phyloP scores from a whole-genome alignment of 352 stramenopile genomes.

The Pythium dissimile region DNA sequence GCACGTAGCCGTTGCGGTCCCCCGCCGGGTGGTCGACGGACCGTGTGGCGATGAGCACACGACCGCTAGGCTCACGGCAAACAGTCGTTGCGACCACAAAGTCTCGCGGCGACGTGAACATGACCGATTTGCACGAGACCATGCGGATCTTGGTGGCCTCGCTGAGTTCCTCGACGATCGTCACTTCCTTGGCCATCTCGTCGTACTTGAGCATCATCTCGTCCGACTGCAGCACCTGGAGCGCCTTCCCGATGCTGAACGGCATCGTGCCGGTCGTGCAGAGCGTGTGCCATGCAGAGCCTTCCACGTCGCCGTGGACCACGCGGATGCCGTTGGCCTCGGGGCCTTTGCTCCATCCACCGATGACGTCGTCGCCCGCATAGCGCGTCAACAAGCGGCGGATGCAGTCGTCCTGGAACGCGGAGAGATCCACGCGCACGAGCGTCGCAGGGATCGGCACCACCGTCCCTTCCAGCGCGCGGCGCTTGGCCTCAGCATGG shows the following conservation, averaged over 20 bases:
- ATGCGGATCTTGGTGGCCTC: conserved; percentile 57
- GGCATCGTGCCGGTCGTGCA: conserved; percentile 52
- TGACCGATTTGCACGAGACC: conserved; percentile 54
- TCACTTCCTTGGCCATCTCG: conserved; percentile 71
- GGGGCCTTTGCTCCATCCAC: conserved; percentile 58
- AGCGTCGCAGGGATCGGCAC: conserved; percentile 47
- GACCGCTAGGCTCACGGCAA: conserved; percentile 37
- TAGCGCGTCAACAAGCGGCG: conserved; percentile 52
- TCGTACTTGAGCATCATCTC: conserved; percentile 68
- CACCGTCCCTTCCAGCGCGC: conserved; percentile 26
- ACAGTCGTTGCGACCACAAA: conserved; percentile 64
- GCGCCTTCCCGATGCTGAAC: conserved; percentile 48
- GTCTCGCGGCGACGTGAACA: conserved; percentile 69
- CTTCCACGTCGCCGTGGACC: conserved; percentile 54
- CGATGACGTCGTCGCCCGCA: conserved; percentile 49
- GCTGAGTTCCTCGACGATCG: conserved; percentile 51
- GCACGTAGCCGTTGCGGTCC: conserved; percentile 28
- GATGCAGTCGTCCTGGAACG: conserved; percentile 57
- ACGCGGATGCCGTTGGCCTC: conserved; percentile 65
- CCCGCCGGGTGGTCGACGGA: conserved; percentile 52
- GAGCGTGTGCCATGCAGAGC: conserved; percentile 69
- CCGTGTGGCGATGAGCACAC: conserved; percentile 65
- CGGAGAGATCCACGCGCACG: conserved; percentile 40
- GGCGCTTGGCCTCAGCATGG: conserved; percentile 15
- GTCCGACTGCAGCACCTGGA: conserved; percentile 40